Conservation (phyloP, 148 eudicot species). For the Polygonum aviculare region DNA sequence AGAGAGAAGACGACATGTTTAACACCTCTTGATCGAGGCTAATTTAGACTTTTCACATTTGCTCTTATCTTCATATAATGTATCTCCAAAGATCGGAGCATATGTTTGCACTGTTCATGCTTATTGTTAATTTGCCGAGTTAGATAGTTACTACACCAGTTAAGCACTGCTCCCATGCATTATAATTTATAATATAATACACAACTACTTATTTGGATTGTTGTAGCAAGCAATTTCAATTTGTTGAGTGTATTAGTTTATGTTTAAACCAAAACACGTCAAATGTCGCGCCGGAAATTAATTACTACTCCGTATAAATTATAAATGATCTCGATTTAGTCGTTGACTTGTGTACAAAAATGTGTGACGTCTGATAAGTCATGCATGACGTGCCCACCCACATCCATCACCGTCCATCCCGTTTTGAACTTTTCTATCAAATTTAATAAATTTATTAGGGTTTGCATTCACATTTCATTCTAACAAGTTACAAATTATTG, state of each 20-base stretch:
- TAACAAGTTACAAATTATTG: too few relatives aligned
- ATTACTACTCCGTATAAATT: neutral
- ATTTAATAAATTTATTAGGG: neutral
- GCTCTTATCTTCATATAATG: neutral
- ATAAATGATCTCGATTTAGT: neutral
- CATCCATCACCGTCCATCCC: constrained; percentile 2
- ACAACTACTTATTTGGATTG: neutral
- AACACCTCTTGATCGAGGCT: neutral
- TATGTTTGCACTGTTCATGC: neutral
- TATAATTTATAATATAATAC: neutral
- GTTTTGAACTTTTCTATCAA: neutral
- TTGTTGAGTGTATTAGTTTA: neutral
- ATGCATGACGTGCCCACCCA: neutral
- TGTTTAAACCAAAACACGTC: neutral
- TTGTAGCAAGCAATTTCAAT: neutral
- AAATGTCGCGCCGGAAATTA: neutral
- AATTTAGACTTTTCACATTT: neutral
- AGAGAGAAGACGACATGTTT: neutral
- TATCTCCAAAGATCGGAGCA: neutral
- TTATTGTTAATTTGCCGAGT: neutral
- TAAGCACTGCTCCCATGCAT: neutral
- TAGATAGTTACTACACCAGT: neutral
- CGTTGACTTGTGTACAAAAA: neutral
- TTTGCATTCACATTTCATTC: neutral
- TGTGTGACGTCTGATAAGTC: neutral